phyloP scores from a whole-genome alignment of 768 basidiomycete species.

The Leucocoprinus leucothites region DNA sequence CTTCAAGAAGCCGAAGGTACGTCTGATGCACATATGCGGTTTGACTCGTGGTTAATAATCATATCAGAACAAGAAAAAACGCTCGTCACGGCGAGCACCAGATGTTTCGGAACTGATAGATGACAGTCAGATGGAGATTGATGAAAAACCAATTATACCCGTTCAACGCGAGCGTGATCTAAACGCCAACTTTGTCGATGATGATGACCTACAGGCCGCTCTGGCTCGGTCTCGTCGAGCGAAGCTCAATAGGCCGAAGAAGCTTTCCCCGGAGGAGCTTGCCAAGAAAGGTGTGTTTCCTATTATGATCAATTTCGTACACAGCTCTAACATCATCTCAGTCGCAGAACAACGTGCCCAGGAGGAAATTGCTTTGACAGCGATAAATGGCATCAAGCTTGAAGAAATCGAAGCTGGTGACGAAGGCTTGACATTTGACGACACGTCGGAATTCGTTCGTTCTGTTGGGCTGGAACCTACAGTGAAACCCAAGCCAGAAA shows the following conservation, averaged over 20 bases:
- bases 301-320: background rate
- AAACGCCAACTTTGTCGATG: slow-evolving; percentile 91
- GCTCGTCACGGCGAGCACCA: slow-evolving; percentile 62
- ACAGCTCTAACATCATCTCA: slow-evolving; percentile 24
- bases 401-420: slow-evolving; percentile 41
- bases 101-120: slow-evolving; percentile 40
- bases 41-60: slow-evolving; percentile 11
- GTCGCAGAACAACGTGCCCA: slow-evolving; percentile 62
- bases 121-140: slow-evolving; percentile 75
- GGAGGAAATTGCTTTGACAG: slow-evolving; percentile 44
- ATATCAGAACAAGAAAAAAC: slow-evolving; percentile 88
- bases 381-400: slow-evolving; percentile 28
- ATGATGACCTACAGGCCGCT: slow-evolving; percentile 95
- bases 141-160: slow-evolving; percentile 54
- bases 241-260: slow-evolving; percentile 74
- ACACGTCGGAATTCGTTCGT: slow-evolving; percentile 95
- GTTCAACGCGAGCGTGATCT: slow-evolving; percentile 68
- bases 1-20: slow-evolving; percentile 92
- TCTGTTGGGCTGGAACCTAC: slow-evolving; percentile 69
- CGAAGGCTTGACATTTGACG: slow-evolving; percentile 83
- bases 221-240: slow-evolving; percentile 83
- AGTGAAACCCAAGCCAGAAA: slow-evolving; percentile 45
- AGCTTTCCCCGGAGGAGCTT: slow-evolving; percentile 77
- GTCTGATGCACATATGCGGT: slow-evolving; percentile 10
- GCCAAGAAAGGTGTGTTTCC: slow-evolving; percentile 63